phyloP scores from a whole-genome alignment of 1,139 yeast species.

The Kazachstania sp. region DNA sequence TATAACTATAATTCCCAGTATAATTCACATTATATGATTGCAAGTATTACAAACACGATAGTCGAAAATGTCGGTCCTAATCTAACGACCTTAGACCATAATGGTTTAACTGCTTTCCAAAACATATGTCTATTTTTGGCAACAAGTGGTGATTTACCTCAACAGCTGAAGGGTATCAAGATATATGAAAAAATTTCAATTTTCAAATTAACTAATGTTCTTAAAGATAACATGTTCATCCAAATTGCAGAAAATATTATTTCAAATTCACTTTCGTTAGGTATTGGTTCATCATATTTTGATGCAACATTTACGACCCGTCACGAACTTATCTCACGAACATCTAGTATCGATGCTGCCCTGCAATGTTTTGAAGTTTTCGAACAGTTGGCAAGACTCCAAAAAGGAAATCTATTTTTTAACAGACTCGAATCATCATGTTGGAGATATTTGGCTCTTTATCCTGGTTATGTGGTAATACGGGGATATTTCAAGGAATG shows the following conservation, averaged over 20 bases:
- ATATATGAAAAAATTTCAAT: constrained; percentile 23
- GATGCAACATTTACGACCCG: constrained; percentile 22
- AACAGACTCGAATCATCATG: constrained; percentile 31
- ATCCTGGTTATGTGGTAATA: constrained; percentile 27
- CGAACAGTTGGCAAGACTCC: constrained; percentile 34
- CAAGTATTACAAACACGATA: constrained; percentile 36
- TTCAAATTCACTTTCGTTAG: constrained; percentile 17
- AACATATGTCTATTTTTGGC: constrained; percentile 24
- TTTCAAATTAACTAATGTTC: constrained; percentile 26
- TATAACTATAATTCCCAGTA: constrained; percentile 41
- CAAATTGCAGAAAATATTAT: constrained; percentile 21
- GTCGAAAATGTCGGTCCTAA: constrained; percentile 46
- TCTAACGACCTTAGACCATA: constrained; percentile 25
- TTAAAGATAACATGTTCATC: constrained; percentile 21
- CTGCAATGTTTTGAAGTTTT: constrained; percentile 32
- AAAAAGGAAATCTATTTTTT: constrained; percentile 27
- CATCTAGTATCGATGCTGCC: constrained; percentile 32
- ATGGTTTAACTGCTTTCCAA: constrained; percentile 18
- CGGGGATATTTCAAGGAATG: constrained; percentile 27
- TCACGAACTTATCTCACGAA: constrained; percentile 33
- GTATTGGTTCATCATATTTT: constrained; percentile 15
- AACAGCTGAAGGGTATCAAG: constrained; percentile 22
- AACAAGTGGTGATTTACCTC: constrained; percentile 17
- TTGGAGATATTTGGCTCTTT: constrained; percentile 38
- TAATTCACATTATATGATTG: constrained; percentile 35